Evolutionary conservation across 495 filamentous ascomycete genomes (phyloP).

Genomic region (Ramalina peruviana): DNA sequence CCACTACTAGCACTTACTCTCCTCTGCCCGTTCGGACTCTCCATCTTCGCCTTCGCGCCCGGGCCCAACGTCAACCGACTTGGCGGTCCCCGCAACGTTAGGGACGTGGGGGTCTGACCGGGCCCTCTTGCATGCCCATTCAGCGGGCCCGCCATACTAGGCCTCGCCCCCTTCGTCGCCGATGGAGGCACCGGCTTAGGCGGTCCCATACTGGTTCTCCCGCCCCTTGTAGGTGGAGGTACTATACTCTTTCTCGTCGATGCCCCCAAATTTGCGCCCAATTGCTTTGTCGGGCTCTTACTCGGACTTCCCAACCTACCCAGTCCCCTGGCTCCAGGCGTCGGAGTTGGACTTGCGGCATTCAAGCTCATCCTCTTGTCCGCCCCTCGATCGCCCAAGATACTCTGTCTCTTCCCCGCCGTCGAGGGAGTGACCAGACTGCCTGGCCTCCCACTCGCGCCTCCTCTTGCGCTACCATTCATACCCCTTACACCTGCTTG

Average conservation of each 20-base stretch:
- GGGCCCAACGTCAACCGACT: slow-evolving; percentile 30
- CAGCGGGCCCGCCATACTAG: slow-evolving; percentile 26
- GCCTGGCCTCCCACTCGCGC: slow-evolving; percentile 20
- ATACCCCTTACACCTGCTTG: too few species aligned
- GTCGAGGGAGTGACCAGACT: slow-evolving; percentile 17
- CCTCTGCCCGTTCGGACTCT: slow-evolving; percentile 9
- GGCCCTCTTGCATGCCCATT: slow-evolving; percentile 26
- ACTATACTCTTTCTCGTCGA: slow-evolving; percentile 28
- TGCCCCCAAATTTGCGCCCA: slow-evolving; percentile 40
- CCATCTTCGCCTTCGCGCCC: slow-evolving; percentile 7
- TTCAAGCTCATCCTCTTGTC: slow-evolving; percentile 53
- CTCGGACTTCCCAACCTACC: slow-evolving; percentile 45
- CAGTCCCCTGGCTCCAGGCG: slow-evolving; percentile 26
- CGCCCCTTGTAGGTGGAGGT: slow-evolving; percentile 36
- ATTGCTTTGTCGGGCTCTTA: slow-evolving; percentile 69
- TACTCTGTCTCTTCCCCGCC: slow-evolving; percentile 24
- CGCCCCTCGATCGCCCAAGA: slow-evolving; percentile 32
- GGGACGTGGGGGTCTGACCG: slow-evolving; percentile 15
- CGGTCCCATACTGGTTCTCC: slow-evolving; percentile 56
- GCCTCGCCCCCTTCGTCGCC: slow-evolving; percentile 22
- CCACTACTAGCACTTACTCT: slow-evolving; percentile 24
- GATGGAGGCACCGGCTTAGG: slow-evolving; percentile 27
- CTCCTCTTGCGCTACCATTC: slow-evolving; percentile 15
- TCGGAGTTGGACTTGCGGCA: slow-evolving; percentile 51
- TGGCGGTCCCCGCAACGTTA: slow-evolving; percentile 16